Conservation (phyloP, 345 rosid species). For the Excoecaria cochinchinensis region DNA sequence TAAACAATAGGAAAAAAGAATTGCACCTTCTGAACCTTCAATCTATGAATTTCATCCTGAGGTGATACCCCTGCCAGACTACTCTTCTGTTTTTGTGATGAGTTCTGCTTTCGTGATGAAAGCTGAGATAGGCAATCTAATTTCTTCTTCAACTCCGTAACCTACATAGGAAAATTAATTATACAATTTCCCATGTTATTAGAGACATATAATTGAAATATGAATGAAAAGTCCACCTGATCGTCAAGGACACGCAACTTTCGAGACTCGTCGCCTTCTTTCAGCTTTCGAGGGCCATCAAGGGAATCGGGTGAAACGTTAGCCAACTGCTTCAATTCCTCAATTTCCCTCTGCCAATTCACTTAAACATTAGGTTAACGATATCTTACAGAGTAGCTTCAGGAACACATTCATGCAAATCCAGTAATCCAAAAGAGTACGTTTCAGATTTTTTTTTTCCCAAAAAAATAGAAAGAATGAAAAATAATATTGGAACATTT, state of each 20-base stretch:
- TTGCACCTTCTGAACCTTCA: conserved; percentile 33
- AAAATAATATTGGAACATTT: neutral
- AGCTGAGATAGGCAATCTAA: conserved; percentile 17
- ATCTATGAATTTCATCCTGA: conserved; percentile 24
- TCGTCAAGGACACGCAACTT: conserved; percentile 20
- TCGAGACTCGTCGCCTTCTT: conserved; percentile 16
- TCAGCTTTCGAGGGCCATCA: conserved; percentile 1
- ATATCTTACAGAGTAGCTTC: neutral
- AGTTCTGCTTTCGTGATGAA: conserved; percentile 16
- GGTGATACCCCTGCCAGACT: neutral
- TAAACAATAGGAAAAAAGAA: neutral
- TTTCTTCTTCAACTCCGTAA: conserved; percentile 27
- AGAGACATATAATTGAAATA: neutral
- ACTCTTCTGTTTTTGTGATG: conserved; percentile 18
- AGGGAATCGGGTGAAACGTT: conserved; percentile 11
- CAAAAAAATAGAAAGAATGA: neutral
- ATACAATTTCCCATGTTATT: no score
- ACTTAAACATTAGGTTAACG: neutral
- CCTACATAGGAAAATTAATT: conserved; percentile 9
- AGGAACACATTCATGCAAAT: neutral
- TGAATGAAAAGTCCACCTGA: conserved; percentile 15
- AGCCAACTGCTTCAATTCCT: conserved; percentile 14
- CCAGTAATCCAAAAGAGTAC: neutral
- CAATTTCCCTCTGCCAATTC: conserved; percentile 22
- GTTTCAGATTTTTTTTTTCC: neutral